Conservation (phyloP, 257 asterid genomes). For the Coffea canephora region DNA sequence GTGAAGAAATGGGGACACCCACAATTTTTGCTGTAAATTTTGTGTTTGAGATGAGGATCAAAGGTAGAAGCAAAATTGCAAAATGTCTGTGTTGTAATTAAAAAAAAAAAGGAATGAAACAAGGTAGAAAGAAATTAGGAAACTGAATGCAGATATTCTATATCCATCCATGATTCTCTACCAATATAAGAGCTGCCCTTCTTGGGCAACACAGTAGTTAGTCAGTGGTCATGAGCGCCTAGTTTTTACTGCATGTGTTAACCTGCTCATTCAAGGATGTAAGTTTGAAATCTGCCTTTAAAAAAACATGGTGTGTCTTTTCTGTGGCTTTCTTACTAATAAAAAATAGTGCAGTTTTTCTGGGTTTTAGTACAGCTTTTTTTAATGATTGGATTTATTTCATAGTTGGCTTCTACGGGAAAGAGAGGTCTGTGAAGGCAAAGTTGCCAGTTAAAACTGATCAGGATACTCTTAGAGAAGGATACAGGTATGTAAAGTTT, state of each 20-base stretch:
- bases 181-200: not conserved
- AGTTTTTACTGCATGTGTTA: no score
- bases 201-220: no score
- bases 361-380: slow-evolving; percentile 3
- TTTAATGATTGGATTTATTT: slow-evolving; percentile 6
- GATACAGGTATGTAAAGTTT: slow-evolving; percentile 65
- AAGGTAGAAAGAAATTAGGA: not conserved
- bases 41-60: not conserved
- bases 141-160: not conserved
- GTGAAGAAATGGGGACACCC: not conserved
- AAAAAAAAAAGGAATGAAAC: not conserved
- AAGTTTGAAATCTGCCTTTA: no score
- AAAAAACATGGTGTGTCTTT: no score
- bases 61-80: not conserved
- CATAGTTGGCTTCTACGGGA: slow-evolving; percentile 81
- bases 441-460: slow-evolving; percentile 82
- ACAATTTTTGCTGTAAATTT: not conserved
- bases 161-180: no score
- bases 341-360: not conserved
- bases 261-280: not conserved
- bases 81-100: no score
- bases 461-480: slow-evolving; percentile 95
- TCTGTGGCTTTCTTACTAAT: not conserved
- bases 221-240: not conserved
- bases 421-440: slow-evolving; percentile 40